These are phyloP conservation scores for Yarrowia hollandica DNA, from an alignment of 805 yeast genomes.

Conservation along the genomic window DNA sequence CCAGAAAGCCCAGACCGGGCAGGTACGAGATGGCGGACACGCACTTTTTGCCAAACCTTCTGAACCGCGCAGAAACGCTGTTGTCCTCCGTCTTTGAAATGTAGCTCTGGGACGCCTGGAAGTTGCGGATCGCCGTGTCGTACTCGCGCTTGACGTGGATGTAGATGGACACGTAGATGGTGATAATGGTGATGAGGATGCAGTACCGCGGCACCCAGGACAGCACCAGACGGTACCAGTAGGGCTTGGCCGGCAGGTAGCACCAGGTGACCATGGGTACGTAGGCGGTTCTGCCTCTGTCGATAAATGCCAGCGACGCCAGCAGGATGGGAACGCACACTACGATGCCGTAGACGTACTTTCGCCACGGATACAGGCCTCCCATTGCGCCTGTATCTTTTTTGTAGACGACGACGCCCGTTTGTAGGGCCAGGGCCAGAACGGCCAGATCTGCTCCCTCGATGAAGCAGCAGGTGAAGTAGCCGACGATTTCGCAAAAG, in stretches of 20 bases:
- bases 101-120: constrained; percentile 37
- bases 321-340: constrained; percentile 55
- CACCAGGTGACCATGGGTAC: constrained; percentile 69
- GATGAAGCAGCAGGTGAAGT: constrained; percentile 71
- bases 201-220: constrained; percentile 80
- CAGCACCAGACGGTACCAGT: constrained; percentile 69
- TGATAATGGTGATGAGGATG: constrained; percentile 59
- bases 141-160: constrained; percentile 53
- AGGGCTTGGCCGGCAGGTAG: constrained; percentile 66
- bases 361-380: constrained; percentile 21
- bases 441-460: constrained; percentile 87
- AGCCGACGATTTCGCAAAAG: constrained; percentile 71
- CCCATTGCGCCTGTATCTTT: constrained; percentile 49
- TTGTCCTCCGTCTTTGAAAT: background rate
- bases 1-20: constrained; percentile 12
- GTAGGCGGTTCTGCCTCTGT: constrained; percentile 50
- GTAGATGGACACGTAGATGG: constrained; percentile 68
- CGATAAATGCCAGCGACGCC: constrained; percentile 70
- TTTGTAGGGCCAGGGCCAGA: constrained; percentile 76
- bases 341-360: constrained; percentile 50
- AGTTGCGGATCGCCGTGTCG: constrained; percentile 32
- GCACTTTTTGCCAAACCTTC: constrained; percentile 1
- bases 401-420: constrained; percentile 66
- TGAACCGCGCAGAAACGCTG: background rate
- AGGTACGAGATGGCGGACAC: background rate